Percentiles rank a stretch among this genome's conserved stretches.
Conservation (phyloP, 441 rosid species). For the Mallotus japonicus region DNA sequence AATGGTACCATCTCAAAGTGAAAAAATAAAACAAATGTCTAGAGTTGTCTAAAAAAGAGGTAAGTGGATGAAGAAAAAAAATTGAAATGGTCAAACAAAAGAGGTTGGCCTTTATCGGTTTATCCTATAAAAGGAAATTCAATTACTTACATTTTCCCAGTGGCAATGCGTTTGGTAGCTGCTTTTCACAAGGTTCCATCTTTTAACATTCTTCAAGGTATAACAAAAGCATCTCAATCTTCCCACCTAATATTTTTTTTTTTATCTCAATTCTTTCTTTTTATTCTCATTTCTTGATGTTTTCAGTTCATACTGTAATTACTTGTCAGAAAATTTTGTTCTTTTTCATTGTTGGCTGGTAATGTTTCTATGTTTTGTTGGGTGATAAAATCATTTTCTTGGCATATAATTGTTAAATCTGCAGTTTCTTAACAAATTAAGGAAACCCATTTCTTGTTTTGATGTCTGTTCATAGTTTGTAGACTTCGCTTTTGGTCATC, state of each 20-base stretch:
- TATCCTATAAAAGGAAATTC: not conserved
- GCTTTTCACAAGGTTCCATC: not conserved
- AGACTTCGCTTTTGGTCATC: not conserved
- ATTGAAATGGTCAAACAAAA: not conserved
- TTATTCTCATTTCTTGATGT: not conserved
- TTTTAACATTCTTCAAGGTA: constrained; percentile 9
- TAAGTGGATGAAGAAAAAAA: not conserved
- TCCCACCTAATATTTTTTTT: too few species aligned
- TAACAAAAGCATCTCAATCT: not conserved
- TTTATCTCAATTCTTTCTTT: not conserved
- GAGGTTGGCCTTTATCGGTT: too few species aligned
- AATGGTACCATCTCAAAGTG: too few species aligned
- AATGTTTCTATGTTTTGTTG: not conserved
- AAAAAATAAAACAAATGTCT: not conserved
- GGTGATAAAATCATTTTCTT: not conserved
- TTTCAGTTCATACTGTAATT: not conserved
- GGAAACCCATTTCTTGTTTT: constrained; percentile 7
- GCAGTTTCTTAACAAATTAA: not conserved
- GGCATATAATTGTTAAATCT: not conserved
- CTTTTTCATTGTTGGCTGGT: not conserved
- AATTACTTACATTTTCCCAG: not conserved
- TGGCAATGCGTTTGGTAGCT: constrained; percentile 10
- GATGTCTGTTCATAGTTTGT: too few species aligned
- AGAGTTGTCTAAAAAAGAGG: not conserved
- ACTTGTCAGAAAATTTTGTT: not conserved